A percentile compares a stretch with the other conserved stretches of the same genome.
These are phyloP conservation scores for Lactifluus piperatus DNA, from an alignment of 768 basidiomycete species.

Conservation along the genomic window DNA sequence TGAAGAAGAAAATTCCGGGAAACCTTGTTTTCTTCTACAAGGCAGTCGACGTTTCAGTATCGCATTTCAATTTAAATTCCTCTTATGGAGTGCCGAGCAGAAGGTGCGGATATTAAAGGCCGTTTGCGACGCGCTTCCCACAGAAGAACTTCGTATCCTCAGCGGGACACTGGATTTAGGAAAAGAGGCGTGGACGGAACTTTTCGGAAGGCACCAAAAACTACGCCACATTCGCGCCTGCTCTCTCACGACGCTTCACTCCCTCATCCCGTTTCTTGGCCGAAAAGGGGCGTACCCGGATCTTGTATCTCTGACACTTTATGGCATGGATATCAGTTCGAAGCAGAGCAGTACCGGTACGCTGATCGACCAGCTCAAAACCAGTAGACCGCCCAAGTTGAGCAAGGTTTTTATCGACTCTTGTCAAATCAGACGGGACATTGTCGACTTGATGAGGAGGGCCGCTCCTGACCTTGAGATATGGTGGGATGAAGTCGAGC, in stretches of 20 bases:
- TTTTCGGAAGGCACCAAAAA: background rate
- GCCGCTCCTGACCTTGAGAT: slow-evolving; percentile 1
- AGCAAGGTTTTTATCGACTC: slow-evolving; percentile 3
- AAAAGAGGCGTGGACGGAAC: slow-evolving; percentile 4
- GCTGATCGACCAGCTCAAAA: background rate
- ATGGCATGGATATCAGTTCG: background rate
- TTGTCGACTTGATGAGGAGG: background rate
- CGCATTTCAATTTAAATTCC: slow-evolving; percentile 2
- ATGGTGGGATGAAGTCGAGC: background rate
- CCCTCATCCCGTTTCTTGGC: slow-evolving; percentile 3
- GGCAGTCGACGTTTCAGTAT: background rate
- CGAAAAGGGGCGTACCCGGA: slow-evolving; percentile 2
- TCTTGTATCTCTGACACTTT: slow-evolving; percentile 6
- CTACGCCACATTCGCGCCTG: slow-evolving; percentile 7
- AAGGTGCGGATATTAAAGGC: slow-evolving; percentile 10
- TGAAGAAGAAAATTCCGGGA: background rate
- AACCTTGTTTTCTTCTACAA: background rate
- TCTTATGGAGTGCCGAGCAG: slow-evolving; percentile 15
- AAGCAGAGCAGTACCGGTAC: background rate
- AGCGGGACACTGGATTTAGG: slow-evolving; percentile 6
- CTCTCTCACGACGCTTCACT: slow-evolving; percentile 1
- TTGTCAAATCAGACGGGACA: background rate
- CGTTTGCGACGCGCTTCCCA: slow-evolving; percentile 7
- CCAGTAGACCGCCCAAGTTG: background rate
- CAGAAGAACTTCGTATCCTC: background rate